These are phyloP conservation scores for Aspergillus leporis DNA, from an alignment of 495 filamentous ascomycete genomes.

Conservation along the genomic window DNA sequence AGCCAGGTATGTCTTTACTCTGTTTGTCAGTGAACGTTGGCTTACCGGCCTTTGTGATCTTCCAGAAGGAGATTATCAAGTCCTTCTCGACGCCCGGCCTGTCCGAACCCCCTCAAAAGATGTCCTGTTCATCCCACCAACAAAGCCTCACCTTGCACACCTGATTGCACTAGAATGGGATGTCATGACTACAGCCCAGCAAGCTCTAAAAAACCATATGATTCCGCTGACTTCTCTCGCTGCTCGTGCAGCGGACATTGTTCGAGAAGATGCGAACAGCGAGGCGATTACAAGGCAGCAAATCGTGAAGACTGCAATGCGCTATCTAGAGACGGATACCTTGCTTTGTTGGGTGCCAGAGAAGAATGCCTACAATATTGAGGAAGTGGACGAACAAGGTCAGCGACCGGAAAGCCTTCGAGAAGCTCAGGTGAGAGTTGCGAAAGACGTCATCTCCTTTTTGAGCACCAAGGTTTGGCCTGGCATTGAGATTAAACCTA, in stretches of 20 bases:
- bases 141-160: slow-evolving; percentile 80
- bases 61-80: slow-evolving; percentile 60
- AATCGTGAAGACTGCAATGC: slow-evolving; percentile 68
- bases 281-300: slow-evolving; percentile 47
- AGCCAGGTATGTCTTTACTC: slow-evolving; percentile 48
- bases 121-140: slow-evolving; percentile 67
- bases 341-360: slow-evolving; percentile 90
- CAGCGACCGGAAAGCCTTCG: slow-evolving; percentile 56
- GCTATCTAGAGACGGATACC: slow-evolving; percentile 89
- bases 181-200: slow-evolving; percentile 70
- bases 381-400: slow-evolving; percentile 33
- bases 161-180: slow-evolving; percentile 94
- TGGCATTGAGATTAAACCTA: slow-evolving; percentile 71
- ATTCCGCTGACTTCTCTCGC: slow-evolving; percentile 88
- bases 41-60: not conserved
- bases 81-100: slow-evolving; percentile 78
- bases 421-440: slow-evolving; percentile 66
- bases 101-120: slow-evolving; percentile 75
- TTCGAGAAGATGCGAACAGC: slow-evolving; percentile 59
- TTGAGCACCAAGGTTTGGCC: slow-evolving; percentile 81
- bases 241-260: slow-evolving; percentile 78
- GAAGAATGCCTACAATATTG: slow-evolving; percentile 27
- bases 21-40: not conserved
- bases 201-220: slow-evolving; percentile 75
- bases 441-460: slow-evolving; percentile 66